phyloP scores from a whole-genome alignment of 208 protist genomes.

The Wallacemonas sp. region DNA sequence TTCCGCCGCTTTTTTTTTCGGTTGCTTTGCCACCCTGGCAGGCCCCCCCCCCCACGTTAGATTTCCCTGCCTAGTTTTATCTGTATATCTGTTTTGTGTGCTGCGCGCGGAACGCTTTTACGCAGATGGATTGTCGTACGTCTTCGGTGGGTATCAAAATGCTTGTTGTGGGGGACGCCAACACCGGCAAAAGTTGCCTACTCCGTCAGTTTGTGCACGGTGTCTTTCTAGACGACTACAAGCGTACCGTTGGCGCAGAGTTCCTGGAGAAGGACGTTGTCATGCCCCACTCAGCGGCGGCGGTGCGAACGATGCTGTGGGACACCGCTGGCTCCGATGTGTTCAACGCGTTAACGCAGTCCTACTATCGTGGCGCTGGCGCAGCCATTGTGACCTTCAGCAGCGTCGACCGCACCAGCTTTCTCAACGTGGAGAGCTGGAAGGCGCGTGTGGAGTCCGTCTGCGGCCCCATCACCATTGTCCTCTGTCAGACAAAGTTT shows the following conservation, averaged over 20 bases:
- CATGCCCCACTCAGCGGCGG: conserved; percentile 43
- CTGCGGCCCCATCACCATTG: conserved; percentile 82
- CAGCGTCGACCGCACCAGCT: conserved; percentile 89
- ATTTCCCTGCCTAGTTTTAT: neutral
- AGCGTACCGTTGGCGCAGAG: conserved; percentile 90
- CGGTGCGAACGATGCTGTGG: conserved; percentile 93
- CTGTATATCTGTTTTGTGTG: no score
- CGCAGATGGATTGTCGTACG: neutral
- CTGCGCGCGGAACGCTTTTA: no score
- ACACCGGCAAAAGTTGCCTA: conserved; percentile 94
- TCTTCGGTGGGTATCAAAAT: conserved; percentile 80
- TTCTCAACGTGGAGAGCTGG: conserved; percentile 79
- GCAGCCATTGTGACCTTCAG: conserved; percentile 90
- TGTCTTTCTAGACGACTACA: conserved; percentile 91
- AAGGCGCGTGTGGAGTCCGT: conserved; percentile 86
- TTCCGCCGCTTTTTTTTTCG: neutral
- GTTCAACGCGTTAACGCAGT: conserved; percentile 90
- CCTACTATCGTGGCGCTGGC: conserved; percentile 91
- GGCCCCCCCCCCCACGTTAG: neutral
- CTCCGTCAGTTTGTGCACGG: conserved; percentile 90
- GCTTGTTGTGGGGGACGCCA: conserved; percentile 94
- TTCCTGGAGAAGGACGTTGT: conserved; percentile 93
- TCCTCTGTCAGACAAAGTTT: conserved; percentile 94
- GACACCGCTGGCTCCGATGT: conserved; percentile 95
- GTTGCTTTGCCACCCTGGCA: neutral